Evolutionary conservation across 2,329 filamentous ascomycete species (phyloP).

Genomic region (Eurotiales sp.): DNA sequence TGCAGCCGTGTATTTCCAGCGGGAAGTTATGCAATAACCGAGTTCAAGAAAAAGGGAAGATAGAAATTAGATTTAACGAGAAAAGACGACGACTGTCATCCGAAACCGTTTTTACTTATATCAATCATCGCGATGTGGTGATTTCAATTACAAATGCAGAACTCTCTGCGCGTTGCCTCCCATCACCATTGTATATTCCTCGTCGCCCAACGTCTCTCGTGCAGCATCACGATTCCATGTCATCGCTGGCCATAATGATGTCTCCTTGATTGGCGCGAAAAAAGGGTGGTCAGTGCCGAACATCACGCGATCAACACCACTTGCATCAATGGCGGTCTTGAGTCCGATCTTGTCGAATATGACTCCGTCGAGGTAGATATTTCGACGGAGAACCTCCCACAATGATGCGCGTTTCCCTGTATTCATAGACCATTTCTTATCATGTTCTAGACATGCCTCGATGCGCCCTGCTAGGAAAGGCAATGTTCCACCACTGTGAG

Average conservation of each 20-base stretch:
- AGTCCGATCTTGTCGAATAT: constrained; percentile 54
- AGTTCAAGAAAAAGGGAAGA: no score
- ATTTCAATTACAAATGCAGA: no score
- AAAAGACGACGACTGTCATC: no score
- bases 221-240: constrained; percentile 26
- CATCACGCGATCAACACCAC: constrained; percentile 19
- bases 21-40: no score
- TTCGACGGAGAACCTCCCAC: constrained; percentile 65
- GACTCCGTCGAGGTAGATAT: constrained; percentile 77
- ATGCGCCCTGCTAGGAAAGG: constrained; percentile 85
- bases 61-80: no score
- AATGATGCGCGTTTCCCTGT: constrained; percentile 59
- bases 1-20: no score
- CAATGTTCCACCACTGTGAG: constrained; percentile 82
- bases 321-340: constrained; percentile 74
- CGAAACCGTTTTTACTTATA: no score
- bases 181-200: no score
- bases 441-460: constrained; percentile 81
- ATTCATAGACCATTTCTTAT: constrained; percentile 66
- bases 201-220: constrained; percentile 29
- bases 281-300: constrained; percentile 44
- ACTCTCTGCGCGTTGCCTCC: constrained; percentile 42
- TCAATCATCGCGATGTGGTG: no score
- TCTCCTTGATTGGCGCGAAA: constrained; percentile 37
- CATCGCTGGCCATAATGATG: constrained; percentile 19